These are phyloP conservation scores for Xylaria curta DNA, from an alignment of 495 filamentous ascomycete species.

Conservation along the genomic window DNA sequence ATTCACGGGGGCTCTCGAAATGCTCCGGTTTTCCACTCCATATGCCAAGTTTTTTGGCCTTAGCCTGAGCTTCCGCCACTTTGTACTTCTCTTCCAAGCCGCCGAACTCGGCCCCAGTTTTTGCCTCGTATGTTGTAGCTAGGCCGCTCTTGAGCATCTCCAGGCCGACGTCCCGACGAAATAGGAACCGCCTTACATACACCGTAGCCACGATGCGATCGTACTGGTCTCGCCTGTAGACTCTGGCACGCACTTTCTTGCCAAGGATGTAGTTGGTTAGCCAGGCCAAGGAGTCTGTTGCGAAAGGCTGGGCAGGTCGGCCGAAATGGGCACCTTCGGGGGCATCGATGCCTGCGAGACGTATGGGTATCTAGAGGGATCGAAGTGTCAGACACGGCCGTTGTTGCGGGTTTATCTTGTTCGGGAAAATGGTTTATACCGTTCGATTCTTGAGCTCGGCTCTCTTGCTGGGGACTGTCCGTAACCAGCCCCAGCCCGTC, in stretches of 20 bases:
- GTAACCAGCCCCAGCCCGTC: conserved; percentile 90
- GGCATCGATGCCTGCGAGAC: conserved; percentile 90
- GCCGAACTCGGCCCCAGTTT: conserved; percentile 86
- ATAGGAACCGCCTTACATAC: conserved; percentile 69
- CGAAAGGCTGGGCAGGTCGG: conserved; percentile 80
- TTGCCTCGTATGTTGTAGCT: conserved; percentile 92
- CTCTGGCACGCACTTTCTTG: conserved; percentile 76
- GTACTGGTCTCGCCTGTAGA: conserved; percentile 89
- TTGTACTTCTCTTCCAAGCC: conserved; percentile 69
- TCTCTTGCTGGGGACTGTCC: conserved; percentile 70
- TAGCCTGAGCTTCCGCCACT: conserved; percentile 73
- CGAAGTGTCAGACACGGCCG: conserved; percentile 23
- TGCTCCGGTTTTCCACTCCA: conserved; percentile 66
- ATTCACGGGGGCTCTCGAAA: conserved; percentile 83
- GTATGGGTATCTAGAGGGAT: conserved; percentile 70
- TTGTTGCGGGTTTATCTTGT: neutral
- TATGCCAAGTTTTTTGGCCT: conserved; percentile 72
- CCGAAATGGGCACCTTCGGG: conserved; percentile 94
- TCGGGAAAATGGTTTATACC: conserved; percentile 51
- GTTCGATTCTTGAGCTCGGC: conserved; percentile 76
- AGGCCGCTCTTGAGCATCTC: conserved; percentile 86
- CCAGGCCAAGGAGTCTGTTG: conserved; percentile 80
- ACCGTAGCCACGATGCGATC: conserved; percentile 88
- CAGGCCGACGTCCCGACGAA: conserved; percentile 79
- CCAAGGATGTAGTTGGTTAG: conserved; percentile 74